These are phyloP conservation scores for Erysimum cheiri DNA, from an alignment of 441 rosid species.

Conservation along the genomic window DNA sequence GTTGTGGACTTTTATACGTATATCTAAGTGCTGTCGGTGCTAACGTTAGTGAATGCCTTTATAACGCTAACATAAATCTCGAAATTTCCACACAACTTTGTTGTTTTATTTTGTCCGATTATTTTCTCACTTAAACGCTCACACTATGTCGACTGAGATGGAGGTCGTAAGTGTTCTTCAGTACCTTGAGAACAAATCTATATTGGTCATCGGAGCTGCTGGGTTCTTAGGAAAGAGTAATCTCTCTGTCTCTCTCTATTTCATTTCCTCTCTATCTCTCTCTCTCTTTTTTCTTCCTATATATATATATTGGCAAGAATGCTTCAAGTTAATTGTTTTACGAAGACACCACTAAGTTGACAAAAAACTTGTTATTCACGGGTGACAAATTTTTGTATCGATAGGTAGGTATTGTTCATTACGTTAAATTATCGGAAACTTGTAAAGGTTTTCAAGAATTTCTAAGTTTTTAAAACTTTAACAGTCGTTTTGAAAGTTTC, in stretches of 20 bases:
- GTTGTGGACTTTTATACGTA: too few species aligned
- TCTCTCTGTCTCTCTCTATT: conserved; percentile 3
- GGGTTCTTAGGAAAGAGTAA: conserved; percentile 59
- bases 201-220: conserved; percentile 58
- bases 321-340: too few species aligned
- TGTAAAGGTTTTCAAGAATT: too few species aligned
- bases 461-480: too few species aligned
- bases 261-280: background rate
- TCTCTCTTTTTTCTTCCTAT: background rate
- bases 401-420: too few species aligned
- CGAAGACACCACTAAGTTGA: too few species aligned
- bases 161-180: conserved; percentile 52
- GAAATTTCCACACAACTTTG: background rate
- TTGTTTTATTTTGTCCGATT: background rate
- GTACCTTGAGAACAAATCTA: conserved; percentile 53
- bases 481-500: too few species aligned
- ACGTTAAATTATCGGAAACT: too few species aligned
- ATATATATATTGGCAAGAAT: too few species aligned
- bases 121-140: conserved; percentile 6
- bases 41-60: background rate
- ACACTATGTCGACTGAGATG: conserved; percentile 33
- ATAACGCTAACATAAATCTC: background rate
- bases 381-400: too few species aligned
- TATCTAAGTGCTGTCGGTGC: background rate
- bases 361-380: too few species aligned